Evolutionary conservation across 805 yeast genomes (phyloP).

Genomic region (Wickerhamiella siamensis): DNA sequence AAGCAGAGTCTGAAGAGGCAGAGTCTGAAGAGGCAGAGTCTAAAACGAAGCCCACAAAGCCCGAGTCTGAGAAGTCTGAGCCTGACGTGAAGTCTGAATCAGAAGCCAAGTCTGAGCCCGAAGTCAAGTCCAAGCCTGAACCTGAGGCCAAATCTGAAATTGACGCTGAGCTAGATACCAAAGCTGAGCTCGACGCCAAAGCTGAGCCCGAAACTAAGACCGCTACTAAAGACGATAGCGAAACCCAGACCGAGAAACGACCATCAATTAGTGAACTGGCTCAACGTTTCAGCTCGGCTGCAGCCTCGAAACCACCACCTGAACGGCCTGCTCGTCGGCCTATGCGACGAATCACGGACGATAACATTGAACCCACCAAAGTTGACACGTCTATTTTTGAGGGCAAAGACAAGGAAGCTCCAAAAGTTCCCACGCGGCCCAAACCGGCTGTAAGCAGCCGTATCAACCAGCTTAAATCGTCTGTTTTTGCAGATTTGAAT

Average conservation of each 20-base stretch:
- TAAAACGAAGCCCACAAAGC: background rate
- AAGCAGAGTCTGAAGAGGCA: conserved; percentile 6
- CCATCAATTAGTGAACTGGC: background rate
- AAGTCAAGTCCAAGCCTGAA: background rate
- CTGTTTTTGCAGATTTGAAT: conserved; percentile 15
- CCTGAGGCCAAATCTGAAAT: background rate
- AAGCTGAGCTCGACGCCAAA: background rate
- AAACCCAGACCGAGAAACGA: background rate
- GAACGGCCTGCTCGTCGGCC: conserved; percentile 1
- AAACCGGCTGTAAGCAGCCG: conserved; percentile 1
- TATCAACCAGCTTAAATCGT: conserved; percentile 11
- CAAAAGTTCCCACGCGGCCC: conserved; percentile 3
- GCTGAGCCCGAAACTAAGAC: background rate
- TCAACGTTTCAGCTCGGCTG: conserved; percentile 9
- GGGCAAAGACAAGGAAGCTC: conserved; percentile 4
- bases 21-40: conserved; percentile 4
- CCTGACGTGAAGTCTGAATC: background rate
- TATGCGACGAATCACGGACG: background rate
- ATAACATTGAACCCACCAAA: background rate
- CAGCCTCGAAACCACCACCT: conserved; percentile 11
- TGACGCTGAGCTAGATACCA: no score
- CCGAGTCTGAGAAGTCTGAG: no score
- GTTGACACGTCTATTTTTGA: background rate
- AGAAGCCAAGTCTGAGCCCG: no score
- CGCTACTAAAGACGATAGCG: background rate